Base-by-base conservation (phyloP, 306 rosid genomes). In the Corylus americana region DNA sequence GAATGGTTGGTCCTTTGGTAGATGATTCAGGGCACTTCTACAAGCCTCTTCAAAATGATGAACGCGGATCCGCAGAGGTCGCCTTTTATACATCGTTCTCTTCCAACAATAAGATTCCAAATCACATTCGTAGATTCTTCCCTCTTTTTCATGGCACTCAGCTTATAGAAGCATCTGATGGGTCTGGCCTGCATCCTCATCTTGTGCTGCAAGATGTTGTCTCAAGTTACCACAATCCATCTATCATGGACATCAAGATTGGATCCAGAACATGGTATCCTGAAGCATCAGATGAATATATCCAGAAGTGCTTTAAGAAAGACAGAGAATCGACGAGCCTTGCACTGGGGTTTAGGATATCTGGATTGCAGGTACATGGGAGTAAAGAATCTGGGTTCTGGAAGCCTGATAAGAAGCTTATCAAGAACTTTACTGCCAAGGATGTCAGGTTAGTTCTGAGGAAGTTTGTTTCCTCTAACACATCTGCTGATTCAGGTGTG, bases 191-290 rank as follows among this genome's bases (percentile, higher is more conserved):
- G 31, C 89, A 76, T 44, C 92, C 86, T 9, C 97, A 92, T 81
- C 89, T 94, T 63, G 83, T 87, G 17, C 66, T 94, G 81, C 73
- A 91, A 75, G 91, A 94, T 68, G 25, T 92, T 50, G 62, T 79
- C 66, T 74, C 77, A 0, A 20, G 7, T 50, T 80, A 35, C 44
- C 1, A 0, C 12, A 82, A 84, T 49, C 97, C 97, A 7, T 81
- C 90, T 10, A 42, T 94, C 5, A 49, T 88, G 14, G 98, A 94
- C 72, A n/a, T 90, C 50, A 94, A 94, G 64, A 92, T 94, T 45
- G 97, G 98, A 44, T 80, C 93, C 27, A 86, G 98, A 31, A 94
- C 98, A 45, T 92, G 98, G 97, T 22, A 86, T 57, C 93, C 88
- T 0, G 70, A 83, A 62, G 92, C 91, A 44, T 70, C 93, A 44